Base-by-base conservation (phyloP, 1,284 basidiomycete species). In the Mrakiaceae sp. region DNA sequence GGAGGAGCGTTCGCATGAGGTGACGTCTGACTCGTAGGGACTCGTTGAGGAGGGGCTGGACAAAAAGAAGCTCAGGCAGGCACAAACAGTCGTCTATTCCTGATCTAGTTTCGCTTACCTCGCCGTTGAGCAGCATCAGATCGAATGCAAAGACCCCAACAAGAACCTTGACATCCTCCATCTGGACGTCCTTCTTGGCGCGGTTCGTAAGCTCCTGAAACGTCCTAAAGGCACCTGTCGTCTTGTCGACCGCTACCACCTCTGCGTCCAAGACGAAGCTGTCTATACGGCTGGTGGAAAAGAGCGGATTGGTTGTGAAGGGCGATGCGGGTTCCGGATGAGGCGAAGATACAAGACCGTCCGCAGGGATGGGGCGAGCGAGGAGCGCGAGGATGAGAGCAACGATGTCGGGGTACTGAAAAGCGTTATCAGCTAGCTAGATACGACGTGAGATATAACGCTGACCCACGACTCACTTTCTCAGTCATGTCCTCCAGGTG, bases 111-210 rank as follows among this genome's bases (percentile, higher is more conserved):
- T 27, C 27, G 27, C 83, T 68, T 71, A 90, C 93, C 80, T 92
- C 84, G 69, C 93, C 95, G 71, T 99, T 98, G 64, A 98, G 79
- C 72, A 92, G 93, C 67, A 99, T 81, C 60, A 98, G 79, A 73
- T 99, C 96, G 71, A 99, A 99, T 0, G 86, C 92, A 74, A 93
- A 98, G 4, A 99, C 82, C 71, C 92, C 95, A 11, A 98, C 96
- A 63, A 87, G 84, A 67, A 98, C 88, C 80, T 92, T 89, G 72
- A 99, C 94, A 73, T 98, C 94, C 73, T 94, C 90, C 0, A 94
- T 83, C 73, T 89, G 91, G 71, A 98, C 96, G 70, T 98, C 96
- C 77, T 99, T 99, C 64, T 96, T 87, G 72, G 98, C 98, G 60
- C 96, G 83, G 69, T 86, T 87, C 70, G 90, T 92, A 5, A 99